A percentile compares a stretch with the other conserved stretches of the same genome.
phyloP scores from a whole-genome alignment of 2,329 filamentous ascomycete genomes.

The Madurella mycetomatis region DNA sequence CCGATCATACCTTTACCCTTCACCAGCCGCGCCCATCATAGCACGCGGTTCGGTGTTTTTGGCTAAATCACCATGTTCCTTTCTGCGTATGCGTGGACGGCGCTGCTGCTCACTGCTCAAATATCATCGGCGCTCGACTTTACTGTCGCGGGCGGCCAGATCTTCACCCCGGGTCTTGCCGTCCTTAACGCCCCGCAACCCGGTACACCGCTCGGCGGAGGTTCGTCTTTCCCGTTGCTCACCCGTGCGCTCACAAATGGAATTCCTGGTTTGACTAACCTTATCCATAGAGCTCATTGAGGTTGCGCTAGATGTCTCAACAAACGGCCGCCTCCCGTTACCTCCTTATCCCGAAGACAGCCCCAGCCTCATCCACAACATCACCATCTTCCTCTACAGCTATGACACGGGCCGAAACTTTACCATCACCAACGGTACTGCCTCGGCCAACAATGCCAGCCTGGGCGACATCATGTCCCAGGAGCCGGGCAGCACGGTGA shows the following conservation, averaged over 20 bases:
- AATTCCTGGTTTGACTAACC: constrained; percentile 2
- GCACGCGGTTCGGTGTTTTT: constrained; percentile 1
- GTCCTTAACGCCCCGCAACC: constrained; percentile 64
- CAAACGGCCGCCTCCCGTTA: constrained; percentile 59
- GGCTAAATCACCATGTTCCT: constrained; percentile 14
- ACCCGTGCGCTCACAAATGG: background rate
- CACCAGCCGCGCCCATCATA: constrained; percentile 4
- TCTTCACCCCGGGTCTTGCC: constrained; percentile 65
- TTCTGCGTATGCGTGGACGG: constrained; percentile 4
- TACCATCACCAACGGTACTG: constrained; percentile 58
- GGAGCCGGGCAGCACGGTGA: constrained; percentile 64
- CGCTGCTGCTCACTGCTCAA: constrained; percentile 9
- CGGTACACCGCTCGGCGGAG: constrained; percentile 58
- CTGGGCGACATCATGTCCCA: constrained; percentile 59
- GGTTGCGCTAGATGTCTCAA: constrained; percentile 62
- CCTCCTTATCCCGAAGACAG: constrained; percentile 51
- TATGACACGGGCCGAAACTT: constrained; percentile 61
- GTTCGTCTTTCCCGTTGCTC: constrained; percentile 36
- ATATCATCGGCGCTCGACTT: constrained; percentile 41
- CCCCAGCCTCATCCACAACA: constrained; percentile 56
- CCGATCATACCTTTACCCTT: background rate
- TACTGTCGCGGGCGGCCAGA: constrained; percentile 58
- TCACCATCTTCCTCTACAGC: constrained; percentile 64
- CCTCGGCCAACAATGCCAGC: constrained; percentile 46
- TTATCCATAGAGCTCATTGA: constrained; percentile 49